A percentile compares a stretch with the other conserved stretches of the same genome.
phyloP scores from a whole-genome alignment of 257 asterid species.

The Ilex asprella region DNA sequence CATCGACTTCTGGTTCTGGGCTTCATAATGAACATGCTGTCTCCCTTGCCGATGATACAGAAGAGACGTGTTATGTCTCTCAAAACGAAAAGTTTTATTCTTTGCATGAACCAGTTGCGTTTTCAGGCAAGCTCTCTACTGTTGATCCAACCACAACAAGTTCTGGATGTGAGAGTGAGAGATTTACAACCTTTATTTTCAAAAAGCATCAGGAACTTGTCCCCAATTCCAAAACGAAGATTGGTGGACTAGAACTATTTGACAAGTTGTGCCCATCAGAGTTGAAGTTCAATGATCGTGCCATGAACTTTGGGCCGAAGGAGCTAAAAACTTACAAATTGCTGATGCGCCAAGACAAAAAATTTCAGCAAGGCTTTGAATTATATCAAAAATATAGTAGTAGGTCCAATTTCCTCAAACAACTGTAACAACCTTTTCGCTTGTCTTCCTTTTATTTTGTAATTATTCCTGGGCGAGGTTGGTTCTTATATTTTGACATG shows the following conservation, averaged over 20 bases:
- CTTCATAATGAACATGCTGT: constrained; percentile 27
- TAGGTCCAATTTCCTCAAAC: background rate
- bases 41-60: constrained; percentile 58
- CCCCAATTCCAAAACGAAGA: constrained; percentile 21
- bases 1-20: constrained; percentile 20
- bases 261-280: constrained; percentile 54
- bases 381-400: constrained; percentile 47
- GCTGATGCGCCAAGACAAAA: constrained; percentile 42
- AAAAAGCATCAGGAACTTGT: constrained; percentile 26
- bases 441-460: no score
- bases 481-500: no score
- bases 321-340: constrained; percentile 35
- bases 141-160: constrained; percentile 5
- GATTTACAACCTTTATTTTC: constrained; percentile 35
- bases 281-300: constrained; percentile 32
- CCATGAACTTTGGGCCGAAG: constrained; percentile 23
- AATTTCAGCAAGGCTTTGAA: constrained; percentile 34
- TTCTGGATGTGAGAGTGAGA: constrained; percentile 18
- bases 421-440: background rate
- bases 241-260: constrained; percentile 40
- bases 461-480: no score
- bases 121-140: constrained; percentile 17
- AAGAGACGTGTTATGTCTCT: constrained; percentile 15
- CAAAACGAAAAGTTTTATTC: constrained; percentile 22
- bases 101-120: constrained; percentile 37